These are phyloP conservation scores for Boeremia exigua DNA, from an alignment of 2,329 filamentous ascomycete genomes.

Conservation along the genomic window DNA sequence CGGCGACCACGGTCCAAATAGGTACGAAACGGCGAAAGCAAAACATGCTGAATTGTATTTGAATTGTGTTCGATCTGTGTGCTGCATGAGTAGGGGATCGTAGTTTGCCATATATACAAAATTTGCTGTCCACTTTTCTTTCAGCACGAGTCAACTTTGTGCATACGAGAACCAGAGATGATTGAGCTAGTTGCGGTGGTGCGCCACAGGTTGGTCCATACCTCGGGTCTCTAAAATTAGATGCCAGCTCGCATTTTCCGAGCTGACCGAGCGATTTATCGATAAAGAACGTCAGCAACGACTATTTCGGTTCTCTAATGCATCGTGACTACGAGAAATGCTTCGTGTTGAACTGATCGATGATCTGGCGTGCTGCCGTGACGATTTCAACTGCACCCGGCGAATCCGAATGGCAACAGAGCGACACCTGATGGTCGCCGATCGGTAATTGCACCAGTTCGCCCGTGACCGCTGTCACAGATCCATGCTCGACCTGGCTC, in stretches of 20 bases:
- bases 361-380: slow-evolving; percentile 50
- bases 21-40: slow-evolving; percentile 16
- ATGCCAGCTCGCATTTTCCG: slow-evolving; percentile 12
- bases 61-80: not conserved
- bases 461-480: slow-evolving; percentile 51
- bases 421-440: slow-evolving; percentile 50
- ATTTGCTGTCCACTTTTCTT: slow-evolving; percentile 17
- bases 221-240: slow-evolving; percentile 15
- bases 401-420: slow-evolving; percentile 55
- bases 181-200: slow-evolving; percentile 8
- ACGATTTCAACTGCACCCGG: slow-evolving; percentile 54
- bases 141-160: slow-evolving; percentile 10
- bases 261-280: slow-evolving; percentile 12
- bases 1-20: slow-evolving; percentile 11
- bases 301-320: not conserved
- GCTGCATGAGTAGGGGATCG: not conserved
- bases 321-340: slow-evolving; percentile 1
- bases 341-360: slow-evolving; percentile 50
- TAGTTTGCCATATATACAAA: slow-evolving; percentile 14
- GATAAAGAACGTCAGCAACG: slow-evolving; percentile 4
- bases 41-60: slow-evolving; percentile 6
- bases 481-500: slow-evolving; percentile 49
- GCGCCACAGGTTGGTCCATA: slow-evolving; percentile 12
- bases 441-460: slow-evolving; percentile 51
- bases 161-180: slow-evolving; percentile 10